A percentile compares a stretch with the other conserved stretches of the same genome.
Conservation (phyloP, 495 filamentous ascomycete species). For the Talaromyces thailandensis region DNA sequence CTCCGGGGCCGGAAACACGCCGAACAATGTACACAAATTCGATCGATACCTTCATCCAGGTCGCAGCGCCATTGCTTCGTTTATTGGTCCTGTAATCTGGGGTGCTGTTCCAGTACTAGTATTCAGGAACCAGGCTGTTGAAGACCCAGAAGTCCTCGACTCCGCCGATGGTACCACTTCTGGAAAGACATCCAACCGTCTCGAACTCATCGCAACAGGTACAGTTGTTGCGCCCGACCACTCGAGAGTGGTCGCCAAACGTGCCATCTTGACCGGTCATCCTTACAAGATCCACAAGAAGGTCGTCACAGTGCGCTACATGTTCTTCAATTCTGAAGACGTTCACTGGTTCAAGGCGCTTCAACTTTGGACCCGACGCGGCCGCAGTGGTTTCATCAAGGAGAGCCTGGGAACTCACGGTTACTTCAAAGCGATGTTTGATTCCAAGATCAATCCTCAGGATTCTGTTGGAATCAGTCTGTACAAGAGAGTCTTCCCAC, state of each 20-base stretch:
- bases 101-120: conserved; percentile 81
- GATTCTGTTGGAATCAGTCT: conserved; percentile 87
- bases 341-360: conserved; percentile 94
- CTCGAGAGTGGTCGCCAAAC: conserved; percentile 79
- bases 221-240: conserved; percentile 74
- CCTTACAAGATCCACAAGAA: conserved; percentile 98
- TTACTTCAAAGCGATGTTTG: conserved; percentile 98
- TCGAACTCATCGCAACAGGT: conserved; percentile 74
- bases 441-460: conserved; percentile 88
- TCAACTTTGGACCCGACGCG: conserved; percentile 87
- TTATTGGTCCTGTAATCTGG: conserved; percentile 87
- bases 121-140: conserved; percentile 51
- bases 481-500: conserved; percentile 89
- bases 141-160: conserved; percentile 33
- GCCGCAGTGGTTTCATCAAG: conserved; percentile 81
- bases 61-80: conserved; percentile 80
- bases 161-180: conserved; percentile 23
- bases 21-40: conserved; percentile 95
- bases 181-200: conserved; percentile 21
- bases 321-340: conserved; percentile 98
- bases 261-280: conserved; percentile 89
- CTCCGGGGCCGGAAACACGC: conserved; percentile 71
- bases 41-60: conserved; percentile 89
- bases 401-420: conserved; percentile 93
- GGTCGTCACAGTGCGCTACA: conserved; percentile 92